Evolutionary conservation across 1,284 basidiomycete species (phyloP), one percentile per base, ranked within the genome.

Genomic region (Malassezia obtusa): DNA sequence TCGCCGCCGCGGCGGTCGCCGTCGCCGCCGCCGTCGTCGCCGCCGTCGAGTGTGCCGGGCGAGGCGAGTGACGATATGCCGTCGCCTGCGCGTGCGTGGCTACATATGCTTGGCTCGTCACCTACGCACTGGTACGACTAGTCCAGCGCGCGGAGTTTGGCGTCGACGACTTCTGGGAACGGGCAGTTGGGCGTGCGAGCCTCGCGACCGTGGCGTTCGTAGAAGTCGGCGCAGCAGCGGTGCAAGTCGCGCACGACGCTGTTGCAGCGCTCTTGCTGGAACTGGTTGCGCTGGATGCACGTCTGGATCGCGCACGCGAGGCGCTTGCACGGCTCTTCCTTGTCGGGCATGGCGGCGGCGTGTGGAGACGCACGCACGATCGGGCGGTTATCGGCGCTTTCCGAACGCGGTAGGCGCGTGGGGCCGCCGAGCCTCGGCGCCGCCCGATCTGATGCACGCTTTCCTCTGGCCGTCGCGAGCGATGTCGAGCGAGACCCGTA

Each of bases 211-310:
- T 62, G 44, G 45, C 58, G 49, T 33, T 51, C 49, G 47, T 73
- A 73, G 57, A 65, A 67, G n/a, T 49, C 43, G 26, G 52, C 60
- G 47, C 70, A 73, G 59, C 70, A 73, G 7, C 62, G 55, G 37
- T 71, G 69, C 11, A 73, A 59, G 25, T 65, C 61, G 46, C 64
- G 59, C 24, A 73, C 59, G 28, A 68, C 51, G 33, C 59, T 45
- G 33, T 68, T 59, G 50, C 70, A 73, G n/a, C 58, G 59, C 4
- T 65, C 59, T 43, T 71, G 70, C 41, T 70, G 53, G 49, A 59
- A 70, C 39, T 58, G 58, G 14, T 61, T 58, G 30, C 59, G 62
- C 43, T 69, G 64, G 24, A 73, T 59, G 50, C 70, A 73, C 9
- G 51, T 49, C 36, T 73, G 70, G 35, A 73, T 67, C 7, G 57